phyloP scores from a whole-genome alignment of 441 rosid genomes.

The Sinapis alba region DNA sequence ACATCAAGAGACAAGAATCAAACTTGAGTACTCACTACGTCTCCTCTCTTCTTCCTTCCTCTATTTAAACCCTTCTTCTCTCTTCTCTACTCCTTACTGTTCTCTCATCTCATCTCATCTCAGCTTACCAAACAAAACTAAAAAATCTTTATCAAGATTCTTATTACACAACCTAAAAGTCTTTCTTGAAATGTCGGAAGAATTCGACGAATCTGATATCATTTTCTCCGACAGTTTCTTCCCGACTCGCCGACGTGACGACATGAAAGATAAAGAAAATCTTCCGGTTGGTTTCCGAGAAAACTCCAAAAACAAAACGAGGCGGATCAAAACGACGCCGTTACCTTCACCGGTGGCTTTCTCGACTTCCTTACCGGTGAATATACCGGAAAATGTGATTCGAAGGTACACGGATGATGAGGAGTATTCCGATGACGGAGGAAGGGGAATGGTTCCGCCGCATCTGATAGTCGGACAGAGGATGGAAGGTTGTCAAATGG shows the following conservation, averaged over 20 bases:
- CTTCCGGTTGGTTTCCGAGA: slow-evolving; percentile 16
- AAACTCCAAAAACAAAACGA: slow-evolving; percentile 11
- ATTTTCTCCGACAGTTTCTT: slow-evolving; percentile 50
- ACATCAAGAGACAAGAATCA: slow-evolving; percentile 14
- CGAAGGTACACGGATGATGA: slow-evolving; percentile 32
- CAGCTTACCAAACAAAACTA: neutral
- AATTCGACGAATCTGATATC: slow-evolving; percentile 78
- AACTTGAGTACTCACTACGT: slow-evolving; percentile 41
- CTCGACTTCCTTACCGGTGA: slow-evolving; percentile 50
- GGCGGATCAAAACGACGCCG: slow-evolving; percentile 33
- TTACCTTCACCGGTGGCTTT: slow-evolving; percentile 15
- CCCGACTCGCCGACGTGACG: slow-evolving; percentile 12
- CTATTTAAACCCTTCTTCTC: neutral
- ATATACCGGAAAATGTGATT: slow-evolving; percentile 46
- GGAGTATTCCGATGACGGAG: slow-evolving; percentile 42
- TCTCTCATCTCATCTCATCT: slow-evolving; percentile 6
- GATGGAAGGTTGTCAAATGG: slow-evolving; percentile 59
- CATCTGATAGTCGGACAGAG: slow-evolving; percentile 65
- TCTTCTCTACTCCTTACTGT: slow-evolving; percentile 12
- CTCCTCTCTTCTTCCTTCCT: slow-evolving; percentile 16
- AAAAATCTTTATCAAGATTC: neutral
- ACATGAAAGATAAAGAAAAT: slow-evolving; percentile 22
- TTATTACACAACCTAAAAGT: neutral
- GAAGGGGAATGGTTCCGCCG: slow-evolving; percentile 61
- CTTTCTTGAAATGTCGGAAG: slow-evolving; percentile 56